Percentiles rank a stretch among this genome's conserved stretches.
These are phyloP conservation scores for Coemansia sp. DNA, from an alignment of 192 early-diverging fungal genomes.

Conservation along the genomic window DNA sequence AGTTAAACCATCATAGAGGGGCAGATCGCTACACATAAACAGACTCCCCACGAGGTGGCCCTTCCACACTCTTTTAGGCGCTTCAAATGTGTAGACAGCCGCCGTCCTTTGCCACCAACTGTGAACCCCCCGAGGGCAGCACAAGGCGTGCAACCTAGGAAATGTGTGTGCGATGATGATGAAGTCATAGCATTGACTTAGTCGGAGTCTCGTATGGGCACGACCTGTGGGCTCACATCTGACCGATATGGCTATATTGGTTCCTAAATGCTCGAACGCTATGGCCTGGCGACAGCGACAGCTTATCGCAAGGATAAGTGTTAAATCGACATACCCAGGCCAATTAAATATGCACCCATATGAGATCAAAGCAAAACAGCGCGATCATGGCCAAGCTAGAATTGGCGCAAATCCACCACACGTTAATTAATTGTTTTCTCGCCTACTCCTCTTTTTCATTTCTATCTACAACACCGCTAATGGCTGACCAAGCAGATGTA, in stretches of 20 bases:
- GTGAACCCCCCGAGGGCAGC: too few species aligned
- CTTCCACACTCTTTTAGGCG: too few species aligned
- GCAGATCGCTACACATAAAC: too few species aligned
- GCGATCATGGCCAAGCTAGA: background rate
- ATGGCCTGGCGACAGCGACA: background rate
- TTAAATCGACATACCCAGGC: background rate
- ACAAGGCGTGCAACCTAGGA: too few species aligned
- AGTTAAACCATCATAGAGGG: too few species aligned
- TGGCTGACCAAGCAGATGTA: conserved; percentile 40
- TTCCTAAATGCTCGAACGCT: background rate
- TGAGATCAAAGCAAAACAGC: background rate
- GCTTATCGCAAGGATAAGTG: background rate
- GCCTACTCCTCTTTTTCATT: background rate
- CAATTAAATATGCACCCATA: background rate
- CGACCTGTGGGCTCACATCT: background rate
- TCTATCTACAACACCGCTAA: background rate
- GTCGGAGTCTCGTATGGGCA: background rate
- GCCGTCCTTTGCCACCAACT: too few species aligned
- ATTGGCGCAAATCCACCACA: background rate
- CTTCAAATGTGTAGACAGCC: too few species aligned
- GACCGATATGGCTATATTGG: background rate
- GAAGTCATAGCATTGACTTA: too few species aligned
- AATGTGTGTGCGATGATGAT: too few species aligned
- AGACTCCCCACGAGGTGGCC: too few species aligned
- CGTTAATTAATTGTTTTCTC: background rate